phyloP scores from a whole-genome alignment of 768 basidiomycete genomes.

The Roridomyces roridus region DNA sequence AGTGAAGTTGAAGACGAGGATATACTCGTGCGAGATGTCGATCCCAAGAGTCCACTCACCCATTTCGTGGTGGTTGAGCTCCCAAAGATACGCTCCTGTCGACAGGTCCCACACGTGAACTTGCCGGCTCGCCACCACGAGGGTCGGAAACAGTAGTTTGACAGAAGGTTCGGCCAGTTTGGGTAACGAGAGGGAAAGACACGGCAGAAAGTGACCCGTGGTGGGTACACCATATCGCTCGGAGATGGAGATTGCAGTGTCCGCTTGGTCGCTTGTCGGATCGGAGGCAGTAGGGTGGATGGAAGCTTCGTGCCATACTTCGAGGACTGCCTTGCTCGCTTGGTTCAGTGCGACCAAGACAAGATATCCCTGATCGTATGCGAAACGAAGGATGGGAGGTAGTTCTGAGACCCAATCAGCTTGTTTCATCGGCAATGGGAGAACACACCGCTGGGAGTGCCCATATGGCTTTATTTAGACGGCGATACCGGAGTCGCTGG shows the following conservation, averaged over 20 bases:
- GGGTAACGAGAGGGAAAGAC: background rate
- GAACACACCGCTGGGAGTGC: background rate
- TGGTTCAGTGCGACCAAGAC: background rate
- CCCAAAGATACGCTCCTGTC: background rate
- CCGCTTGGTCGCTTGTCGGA: background rate
- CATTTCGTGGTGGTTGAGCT: background rate
- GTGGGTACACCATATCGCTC: background rate
- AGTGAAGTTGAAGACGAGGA: background rate
- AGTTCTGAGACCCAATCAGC: background rate
- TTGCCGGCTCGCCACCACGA: background rate
- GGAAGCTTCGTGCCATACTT: conserved; percentile 1
- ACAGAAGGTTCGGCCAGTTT: background rate
- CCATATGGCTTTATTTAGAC: background rate
- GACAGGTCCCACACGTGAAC: conserved; percentile 8
- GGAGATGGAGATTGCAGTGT: background rate
- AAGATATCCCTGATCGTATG: conserved; percentile 3
- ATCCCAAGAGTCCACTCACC: background rate
- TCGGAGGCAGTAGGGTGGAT: background rate
- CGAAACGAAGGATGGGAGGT: conserved; percentile 1
- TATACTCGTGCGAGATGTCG: background rate
- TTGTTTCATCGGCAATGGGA: background rate
- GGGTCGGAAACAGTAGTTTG: background rate
- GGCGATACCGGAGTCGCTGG: background rate
- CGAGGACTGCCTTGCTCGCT: background rate
- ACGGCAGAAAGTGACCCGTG: conserved; percentile 6